Conservation (phyloP, 2,329 filamentous ascomycete genomes). For the Colletotrichum sp. region DNA sequence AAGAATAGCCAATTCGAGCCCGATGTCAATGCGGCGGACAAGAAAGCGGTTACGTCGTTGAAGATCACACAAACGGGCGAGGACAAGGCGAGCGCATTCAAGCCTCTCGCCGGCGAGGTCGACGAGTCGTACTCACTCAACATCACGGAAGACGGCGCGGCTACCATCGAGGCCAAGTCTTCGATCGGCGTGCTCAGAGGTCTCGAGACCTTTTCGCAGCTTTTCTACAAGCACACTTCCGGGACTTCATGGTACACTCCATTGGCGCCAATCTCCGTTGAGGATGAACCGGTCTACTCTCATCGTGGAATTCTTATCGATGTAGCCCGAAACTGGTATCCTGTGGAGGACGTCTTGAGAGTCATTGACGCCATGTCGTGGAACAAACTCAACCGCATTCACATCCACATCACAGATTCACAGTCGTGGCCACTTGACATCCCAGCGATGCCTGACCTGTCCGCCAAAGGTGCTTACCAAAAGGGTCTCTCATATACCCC, state of each 20-base stretch:
- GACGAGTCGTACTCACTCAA: slow-evolving; percentile 79
- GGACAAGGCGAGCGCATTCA: slow-evolving; percentile 61
- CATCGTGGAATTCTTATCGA: slow-evolving; percentile 85
- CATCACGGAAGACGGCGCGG: slow-evolving; percentile 62
- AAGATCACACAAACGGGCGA: slow-evolving; percentile 63
- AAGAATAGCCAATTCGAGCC: slow-evolving; percentile 72
- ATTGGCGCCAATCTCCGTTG: slow-evolving; percentile 72
- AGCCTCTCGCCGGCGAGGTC: slow-evolving; percentile 65
- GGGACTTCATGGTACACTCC: slow-evolving; percentile 68
- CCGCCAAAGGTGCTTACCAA: slow-evolving; percentile 75
- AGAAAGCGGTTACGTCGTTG: slow-evolving; percentile 62
- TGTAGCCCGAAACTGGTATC: slow-evolving; percentile 74
- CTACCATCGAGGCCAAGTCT: slow-evolving; percentile 67
- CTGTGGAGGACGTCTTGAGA: slow-evolving; percentile 69
- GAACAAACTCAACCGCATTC: slow-evolving; percentile 84
- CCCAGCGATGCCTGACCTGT: slow-evolving; percentile 73
- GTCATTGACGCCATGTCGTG: slow-evolving; percentile 79
- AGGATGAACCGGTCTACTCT: slow-evolving; percentile 74
- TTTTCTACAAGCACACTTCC: slow-evolving; percentile 75
- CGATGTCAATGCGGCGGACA: slow-evolving; percentile 36
- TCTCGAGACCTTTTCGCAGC: slow-evolving; percentile 79
- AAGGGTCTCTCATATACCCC: slow-evolving; percentile 71
- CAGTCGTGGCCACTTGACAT: slow-evolving; percentile 89
- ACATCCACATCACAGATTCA: slow-evolving; percentile 81
- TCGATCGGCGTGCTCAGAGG: slow-evolving; percentile 73